phyloP scores from a whole-genome alignment of 2,329 filamentous ascomycete genomes.

The Dothideomycetes sp. region DNA sequence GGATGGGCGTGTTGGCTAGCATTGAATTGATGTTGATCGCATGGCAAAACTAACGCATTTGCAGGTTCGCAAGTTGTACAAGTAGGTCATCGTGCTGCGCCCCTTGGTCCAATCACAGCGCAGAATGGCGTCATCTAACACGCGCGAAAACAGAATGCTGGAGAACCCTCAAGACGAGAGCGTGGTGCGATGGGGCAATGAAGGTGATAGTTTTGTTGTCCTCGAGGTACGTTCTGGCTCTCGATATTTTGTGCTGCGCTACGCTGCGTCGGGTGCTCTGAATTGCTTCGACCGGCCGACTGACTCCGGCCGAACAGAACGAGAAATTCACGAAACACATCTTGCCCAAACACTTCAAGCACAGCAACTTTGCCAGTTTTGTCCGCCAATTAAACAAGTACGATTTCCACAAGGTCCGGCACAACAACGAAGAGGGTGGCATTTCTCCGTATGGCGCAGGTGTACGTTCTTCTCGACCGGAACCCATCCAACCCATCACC shows the following conservation, averaged over 20 bases:
- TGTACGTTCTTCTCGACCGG: constrained; percentile 46
- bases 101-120: not conserved
- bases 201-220: constrained; percentile 93
- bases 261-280: too few species aligned
- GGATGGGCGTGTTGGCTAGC: too few species aligned
- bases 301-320: constrained; percentile 49
- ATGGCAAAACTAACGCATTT: constrained; percentile 3
- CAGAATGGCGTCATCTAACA: constrained; percentile 2
- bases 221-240: constrained; percentile 59
- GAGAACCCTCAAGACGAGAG: constrained; percentile 88
- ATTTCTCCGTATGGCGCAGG: constrained; percentile 73
- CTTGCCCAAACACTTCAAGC: constrained; percentile 96
- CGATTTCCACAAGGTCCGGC: constrained; percentile 95
- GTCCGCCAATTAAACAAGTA: constrained; percentile 95
- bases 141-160: constrained; percentile 62
- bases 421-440: constrained; percentile 77
- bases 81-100: constrained; percentile 50
- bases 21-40: not conserved
- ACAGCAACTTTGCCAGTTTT: constrained; percentile 96
- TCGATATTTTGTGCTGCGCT: not conserved
- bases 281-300: too few species aligned
- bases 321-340: constrained; percentile 98
- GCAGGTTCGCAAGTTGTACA: constrained; percentile 95
- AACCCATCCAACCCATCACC: not conserved
- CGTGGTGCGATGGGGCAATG: constrained; percentile 91